These are phyloP conservation scores for Colletotrichum paranaense DNA, from an alignment of 2,329 filamentous ascomycete genomes.

Conservation along the genomic window DNA sequence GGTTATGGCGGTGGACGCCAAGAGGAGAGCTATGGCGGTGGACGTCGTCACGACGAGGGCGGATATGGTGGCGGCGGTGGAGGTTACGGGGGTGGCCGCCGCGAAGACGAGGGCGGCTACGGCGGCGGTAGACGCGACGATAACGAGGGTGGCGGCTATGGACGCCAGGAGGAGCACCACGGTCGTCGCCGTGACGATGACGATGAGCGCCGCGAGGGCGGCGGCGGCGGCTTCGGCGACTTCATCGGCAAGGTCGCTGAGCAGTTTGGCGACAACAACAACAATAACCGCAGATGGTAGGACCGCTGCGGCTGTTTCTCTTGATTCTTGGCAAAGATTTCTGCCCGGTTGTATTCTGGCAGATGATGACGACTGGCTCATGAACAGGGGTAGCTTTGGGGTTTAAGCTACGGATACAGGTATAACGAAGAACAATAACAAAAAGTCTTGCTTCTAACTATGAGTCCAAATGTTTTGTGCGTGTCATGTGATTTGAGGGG, in stretches of 20 bases:
- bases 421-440: conserved; percentile 15
- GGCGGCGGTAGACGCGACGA: conserved; percentile 40
- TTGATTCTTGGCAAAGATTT: background rate
- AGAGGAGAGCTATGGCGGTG: conserved; percentile 38
- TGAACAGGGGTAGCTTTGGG: background rate
- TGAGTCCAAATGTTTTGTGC: too few species aligned
- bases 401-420: conserved; percentile 5
- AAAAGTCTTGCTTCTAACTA: conserved; percentile 14
- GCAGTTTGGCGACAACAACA: conserved; percentile 33
- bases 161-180: conserved; percentile 35
- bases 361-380: conserved; percentile 7
- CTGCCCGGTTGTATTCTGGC: conserved; percentile 2
- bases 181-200: conserved; percentile 34
- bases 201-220: conserved; percentile 30
- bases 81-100: conserved; percentile 21
- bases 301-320: background rate
- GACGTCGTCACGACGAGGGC: conserved; percentile 38
- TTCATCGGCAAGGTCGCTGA: conserved; percentile 38
- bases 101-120: conserved; percentile 30
- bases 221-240: conserved; percentile 36
- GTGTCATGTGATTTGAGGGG: background rate
- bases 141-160: conserved; percentile 37
- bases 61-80: conserved; percentile 36
- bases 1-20: conserved; percentile 38
- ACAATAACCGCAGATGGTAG: conserved; percentile 35